Percentiles rank a stretch among this genome's conserved stretches.
Evolutionary conservation across 2,329 filamentous ascomycete genomes (phyloP).

Genomic region (Bipolaris bicolor): DNA sequence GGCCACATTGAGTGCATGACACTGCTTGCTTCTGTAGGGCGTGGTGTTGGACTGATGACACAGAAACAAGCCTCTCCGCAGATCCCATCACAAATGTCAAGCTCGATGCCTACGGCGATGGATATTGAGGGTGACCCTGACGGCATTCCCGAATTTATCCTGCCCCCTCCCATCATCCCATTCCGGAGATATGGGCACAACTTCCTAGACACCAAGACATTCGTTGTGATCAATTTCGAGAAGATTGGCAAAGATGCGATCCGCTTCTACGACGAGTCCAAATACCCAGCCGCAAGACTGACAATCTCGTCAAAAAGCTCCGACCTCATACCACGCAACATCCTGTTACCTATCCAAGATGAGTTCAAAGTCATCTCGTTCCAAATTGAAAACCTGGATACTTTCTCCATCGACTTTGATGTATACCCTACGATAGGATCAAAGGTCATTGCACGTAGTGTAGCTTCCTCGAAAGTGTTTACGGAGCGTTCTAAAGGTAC

Average conservation of each 20-base stretch:
- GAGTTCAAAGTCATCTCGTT: slow-evolving; percentile 93
- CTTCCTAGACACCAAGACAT: slow-evolving; percentile 96
- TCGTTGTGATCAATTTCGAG: slow-evolving; percentile 90
- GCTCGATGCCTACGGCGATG: slow-evolving; percentile 48
- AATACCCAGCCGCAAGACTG: slow-evolving; percentile 91
- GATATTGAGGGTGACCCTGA: slow-evolving; percentile 77
- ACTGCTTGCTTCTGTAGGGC: slow-evolving; percentile 68
- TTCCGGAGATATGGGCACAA: slow-evolving; percentile 95
- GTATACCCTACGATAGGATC: slow-evolving; percentile 97
- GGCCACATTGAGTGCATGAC: slow-evolving; percentile 95
- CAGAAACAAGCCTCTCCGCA: slow-evolving; percentile 49
- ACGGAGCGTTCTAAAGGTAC: slow-evolving; percentile 75
- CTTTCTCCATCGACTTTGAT: slow-evolving; percentile 95
- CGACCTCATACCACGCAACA: slow-evolving; percentile 93
- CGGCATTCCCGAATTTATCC: slow-evolving; percentile 86
- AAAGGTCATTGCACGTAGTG: slow-evolving; percentile 95
- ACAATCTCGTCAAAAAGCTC: slow-evolving; percentile 97
- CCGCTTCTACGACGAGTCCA: slow-evolving; percentile 95
- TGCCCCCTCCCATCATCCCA: slow-evolving; percentile 95
- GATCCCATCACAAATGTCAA: slow-evolving; percentile 49
- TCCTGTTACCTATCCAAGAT: slow-evolving; percentile 94
- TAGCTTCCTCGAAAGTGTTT: slow-evolving; percentile 88
- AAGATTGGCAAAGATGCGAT: slow-evolving; percentile 75
- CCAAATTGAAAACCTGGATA: slow-evolving; percentile 91
- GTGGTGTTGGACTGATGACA: slow-evolving; percentile 40